These are phyloP conservation scores for Aspergillus sp. DNA, from an alignment of 2,329 filamentous ascomycete species.

Conservation along the genomic window DNA sequence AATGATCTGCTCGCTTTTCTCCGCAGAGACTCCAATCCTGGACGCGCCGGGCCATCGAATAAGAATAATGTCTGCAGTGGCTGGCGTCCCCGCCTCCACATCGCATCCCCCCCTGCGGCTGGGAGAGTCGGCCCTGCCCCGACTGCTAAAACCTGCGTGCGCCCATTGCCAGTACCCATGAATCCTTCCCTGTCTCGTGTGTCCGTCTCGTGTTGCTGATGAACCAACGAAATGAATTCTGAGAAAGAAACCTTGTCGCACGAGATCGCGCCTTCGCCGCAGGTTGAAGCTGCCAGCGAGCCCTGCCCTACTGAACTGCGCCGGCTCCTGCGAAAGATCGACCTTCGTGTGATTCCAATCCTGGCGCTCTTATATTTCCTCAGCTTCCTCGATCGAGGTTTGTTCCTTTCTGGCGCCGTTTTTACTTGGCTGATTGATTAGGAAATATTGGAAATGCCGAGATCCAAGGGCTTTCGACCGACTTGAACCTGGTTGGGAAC, in stretches of 20 bases:
- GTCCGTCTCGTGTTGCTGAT: no score
- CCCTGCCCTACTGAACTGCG: background rate
- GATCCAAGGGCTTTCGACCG: background rate
- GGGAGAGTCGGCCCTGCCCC: background rate
- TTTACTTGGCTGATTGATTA: background rate
- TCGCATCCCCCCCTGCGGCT: background rate
- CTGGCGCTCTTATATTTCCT: conserved; percentile 21
- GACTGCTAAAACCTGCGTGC: background rate
- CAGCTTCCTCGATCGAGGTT: conserved; percentile 25
- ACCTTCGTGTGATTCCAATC: conserved; percentile 17
- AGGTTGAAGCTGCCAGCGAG: background rate
- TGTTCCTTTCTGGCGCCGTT: background rate
- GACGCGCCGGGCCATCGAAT: background rate
- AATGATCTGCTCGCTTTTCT: background rate
- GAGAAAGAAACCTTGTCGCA: background rate
- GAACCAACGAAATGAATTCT: background rate
- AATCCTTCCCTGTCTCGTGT: background rate
- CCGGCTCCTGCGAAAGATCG: conserved; percentile 6
- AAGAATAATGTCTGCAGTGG: background rate
- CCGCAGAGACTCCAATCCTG: background rate
- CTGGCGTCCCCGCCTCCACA: background rate
- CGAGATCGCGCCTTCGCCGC: no score
- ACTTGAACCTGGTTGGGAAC: background rate
- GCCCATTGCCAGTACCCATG: background rate
- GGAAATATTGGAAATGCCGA: background rate